These are phyloP conservation scores for Coniella lustricola DNA, from an alignment of 2,329 filamentous ascomycete species.

Conservation along the genomic window DNA sequence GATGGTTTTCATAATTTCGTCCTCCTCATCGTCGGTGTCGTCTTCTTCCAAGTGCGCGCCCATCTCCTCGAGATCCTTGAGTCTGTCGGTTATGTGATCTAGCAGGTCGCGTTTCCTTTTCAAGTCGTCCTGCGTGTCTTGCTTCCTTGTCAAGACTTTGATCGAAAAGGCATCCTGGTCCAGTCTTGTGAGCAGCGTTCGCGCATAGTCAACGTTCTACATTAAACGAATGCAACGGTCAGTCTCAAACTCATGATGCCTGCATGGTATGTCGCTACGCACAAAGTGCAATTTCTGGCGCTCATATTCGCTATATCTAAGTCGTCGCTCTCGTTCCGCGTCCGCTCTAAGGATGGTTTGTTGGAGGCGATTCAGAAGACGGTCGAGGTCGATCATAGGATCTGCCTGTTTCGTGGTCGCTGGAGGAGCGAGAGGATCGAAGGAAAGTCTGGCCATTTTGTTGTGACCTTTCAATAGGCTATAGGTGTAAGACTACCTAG, in stretches of 20 bases:
- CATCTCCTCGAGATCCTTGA: slow-evolving; percentile 63
- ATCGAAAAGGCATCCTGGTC: slow-evolving; percentile 61
- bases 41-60: slow-evolving; percentile 31
- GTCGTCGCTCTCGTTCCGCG: slow-evolving; percentile 48
- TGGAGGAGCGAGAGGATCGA: slow-evolving; percentile 11
- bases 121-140: slow-evolving; percentile 57
- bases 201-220: slow-evolving; percentile 67
- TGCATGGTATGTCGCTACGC: slow-evolving; percentile 21
- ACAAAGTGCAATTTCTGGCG: slow-evolving; percentile 51
- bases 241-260: background rate
- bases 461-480: background rate
- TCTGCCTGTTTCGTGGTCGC: slow-evolving; percentile 22
- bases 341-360: slow-evolving; percentile 56
- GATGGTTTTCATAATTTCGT: slow-evolving; percentile 50
- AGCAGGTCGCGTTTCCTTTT: slow-evolving; percentile 58
- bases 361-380: slow-evolving; percentile 60
- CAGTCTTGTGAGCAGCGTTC: slow-evolving; percentile 59
- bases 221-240: slow-evolving; percentile 2
- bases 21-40: slow-evolving; percentile 44
- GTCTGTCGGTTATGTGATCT: slow-evolving; percentile 56
- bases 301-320: slow-evolving; percentile 59
- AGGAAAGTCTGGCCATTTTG: slow-evolving; percentile 9
- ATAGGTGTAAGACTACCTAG: too few relatives aligned
- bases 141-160: slow-evolving; percentile 50
- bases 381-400: slow-evolving; percentile 47